phyloP scores from a whole-genome alignment of 176 grass and related monocot genomes.

The Poa pratensis region DNA sequence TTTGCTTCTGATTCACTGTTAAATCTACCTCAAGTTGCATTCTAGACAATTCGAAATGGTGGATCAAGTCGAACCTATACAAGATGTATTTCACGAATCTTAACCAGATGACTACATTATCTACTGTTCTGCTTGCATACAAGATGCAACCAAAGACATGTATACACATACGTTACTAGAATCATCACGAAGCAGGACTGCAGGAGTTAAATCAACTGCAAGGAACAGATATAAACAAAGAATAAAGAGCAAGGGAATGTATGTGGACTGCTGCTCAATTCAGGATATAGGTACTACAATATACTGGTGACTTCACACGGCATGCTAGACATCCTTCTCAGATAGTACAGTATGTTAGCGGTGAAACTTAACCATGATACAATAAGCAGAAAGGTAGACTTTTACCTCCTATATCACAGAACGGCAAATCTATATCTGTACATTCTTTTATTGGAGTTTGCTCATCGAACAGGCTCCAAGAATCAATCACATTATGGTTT shows the following conservation, averaged over 20 bases:
- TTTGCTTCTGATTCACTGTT: constrained; percentile 8
- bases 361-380: constrained; percentile 16
- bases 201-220: constrained; percentile 6
- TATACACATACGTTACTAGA: not conserved
- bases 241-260: not conserved
- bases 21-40: not conserved
- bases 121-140: not conserved
- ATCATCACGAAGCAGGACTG: not conserved
- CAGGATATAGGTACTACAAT: not conserved
- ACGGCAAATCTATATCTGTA: constrained; percentile 63
- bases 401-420: constrained; percentile 72
- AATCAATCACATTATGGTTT: constrained; percentile 51
- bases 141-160: not conserved
- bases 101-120: not conserved
- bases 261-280: not conserved
- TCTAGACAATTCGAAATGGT: not conserved
- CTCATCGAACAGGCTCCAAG: constrained; percentile 72
- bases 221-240: not conserved
- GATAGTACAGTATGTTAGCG: not conserved
- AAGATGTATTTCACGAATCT: not conserved
- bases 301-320: constrained; percentile 16
- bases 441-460: constrained; percentile 97
- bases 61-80: constrained; percentile 9
- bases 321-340: not conserved
- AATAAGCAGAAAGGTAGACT: not conserved